Evolutionary conservation across 352 stramenopile genomes (phyloP).

Genomic region (Phytophthora rubi): DNA sequence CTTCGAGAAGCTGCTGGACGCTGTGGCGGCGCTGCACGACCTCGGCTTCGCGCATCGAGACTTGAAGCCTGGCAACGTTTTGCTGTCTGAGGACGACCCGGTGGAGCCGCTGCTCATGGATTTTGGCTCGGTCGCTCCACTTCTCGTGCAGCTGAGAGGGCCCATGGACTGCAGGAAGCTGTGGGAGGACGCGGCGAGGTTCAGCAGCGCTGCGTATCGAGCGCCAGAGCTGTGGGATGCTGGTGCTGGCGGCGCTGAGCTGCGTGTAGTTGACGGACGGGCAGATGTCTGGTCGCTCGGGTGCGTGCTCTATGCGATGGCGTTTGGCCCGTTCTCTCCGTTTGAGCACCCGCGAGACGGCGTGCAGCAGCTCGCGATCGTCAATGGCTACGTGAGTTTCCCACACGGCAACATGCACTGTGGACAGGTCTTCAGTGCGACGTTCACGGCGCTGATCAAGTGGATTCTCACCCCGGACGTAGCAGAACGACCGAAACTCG

Average conservation of each 20-base stretch:
- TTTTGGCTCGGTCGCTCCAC: slow-evolving; percentile 69
- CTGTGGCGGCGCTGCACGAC: slow-evolving; percentile 62
- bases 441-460: slow-evolving; percentile 65
- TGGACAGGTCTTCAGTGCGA: slow-evolving; percentile 55
- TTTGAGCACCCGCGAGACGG: slow-evolving; percentile 80
- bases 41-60: slow-evolving; percentile 75
- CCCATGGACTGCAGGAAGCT: slow-evolving; percentile 57
- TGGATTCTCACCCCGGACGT: slow-evolving; percentile 77
- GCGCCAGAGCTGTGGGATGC: slow-evolving; percentile 92
- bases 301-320: slow-evolving; percentile 91
- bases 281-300: slow-evolving; percentile 93
- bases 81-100: slow-evolving; percentile 51
- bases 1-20: slow-evolving; percentile 60
- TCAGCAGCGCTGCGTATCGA: slow-evolving; percentile 91
- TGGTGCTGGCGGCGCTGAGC: slow-evolving; percentile 18
- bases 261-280: slow-evolving; percentile 56
- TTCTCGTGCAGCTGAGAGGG: slow-evolving; percentile 38
- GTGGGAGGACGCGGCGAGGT: slow-evolving; percentile 80
- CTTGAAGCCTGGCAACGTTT: slow-evolving; percentile 78
- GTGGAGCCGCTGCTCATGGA: slow-evolving; percentile 74
- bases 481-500: slow-evolving; percentile 64
- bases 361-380: slow-evolving; percentile 61
- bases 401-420: slow-evolving; percentile 22
- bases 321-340: slow-evolving; percentile 90
- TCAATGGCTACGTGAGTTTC: slow-evolving; percentile 75